Percentiles rank a stretch among this genome's conserved stretches.
Conservation (phyloP, 495 filamentous ascomycete genomes). For the Xanthoparmelia taractica region DNA sequence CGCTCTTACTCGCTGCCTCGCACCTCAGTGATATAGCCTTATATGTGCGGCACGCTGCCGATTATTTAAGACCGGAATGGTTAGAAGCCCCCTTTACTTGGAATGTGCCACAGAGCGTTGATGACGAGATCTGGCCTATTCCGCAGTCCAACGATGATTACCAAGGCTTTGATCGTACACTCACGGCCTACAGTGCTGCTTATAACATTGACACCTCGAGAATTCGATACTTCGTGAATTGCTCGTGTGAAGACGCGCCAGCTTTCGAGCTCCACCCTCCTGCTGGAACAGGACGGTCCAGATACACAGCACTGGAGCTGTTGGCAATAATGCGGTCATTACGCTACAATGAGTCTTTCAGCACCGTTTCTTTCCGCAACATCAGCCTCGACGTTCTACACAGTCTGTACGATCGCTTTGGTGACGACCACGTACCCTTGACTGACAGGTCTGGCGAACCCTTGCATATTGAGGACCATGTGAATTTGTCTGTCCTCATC, state of each 20-base stretch:
- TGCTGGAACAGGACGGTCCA: slow-evolving; percentile 42
- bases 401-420: slow-evolving; percentile 51
- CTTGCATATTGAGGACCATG: slow-evolving; percentile 52
- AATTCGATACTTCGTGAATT: slow-evolving; percentile 68
- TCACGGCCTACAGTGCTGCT: slow-evolving; percentile 78
- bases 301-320: slow-evolving; percentile 67
- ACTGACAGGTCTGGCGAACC: slow-evolving; percentile 49
- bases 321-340: slow-evolving; percentile 80
- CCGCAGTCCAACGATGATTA: slow-evolving; percentile 63
- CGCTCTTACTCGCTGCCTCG: slow-evolving; percentile 70
- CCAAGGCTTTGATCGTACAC: slow-evolving; percentile 69
- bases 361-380: slow-evolving; percentile 72
- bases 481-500: slow-evolving; percentile 54
- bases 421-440: slow-evolving; percentile 55
- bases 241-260: slow-evolving; percentile 69
- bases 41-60: slow-evolving; percentile 62
- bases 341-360: slow-evolving; percentile 87
- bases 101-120: slow-evolving; percentile 53
- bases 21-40: slow-evolving; percentile 69
- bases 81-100: slow-evolving; percentile 60
- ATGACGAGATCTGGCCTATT: slow-evolving; percentile 56
- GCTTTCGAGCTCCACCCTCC: slow-evolving; percentile 74
- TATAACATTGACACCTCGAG: slow-evolving; percentile 66
- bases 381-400: slow-evolving; percentile 64
- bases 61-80: slow-evolving; percentile 78